Evolutionary conservation across 345 rosid genomes (phyloP), one percentile per base, ranked within the genome.

Genomic region (Lenwebbia sp.): DNA sequence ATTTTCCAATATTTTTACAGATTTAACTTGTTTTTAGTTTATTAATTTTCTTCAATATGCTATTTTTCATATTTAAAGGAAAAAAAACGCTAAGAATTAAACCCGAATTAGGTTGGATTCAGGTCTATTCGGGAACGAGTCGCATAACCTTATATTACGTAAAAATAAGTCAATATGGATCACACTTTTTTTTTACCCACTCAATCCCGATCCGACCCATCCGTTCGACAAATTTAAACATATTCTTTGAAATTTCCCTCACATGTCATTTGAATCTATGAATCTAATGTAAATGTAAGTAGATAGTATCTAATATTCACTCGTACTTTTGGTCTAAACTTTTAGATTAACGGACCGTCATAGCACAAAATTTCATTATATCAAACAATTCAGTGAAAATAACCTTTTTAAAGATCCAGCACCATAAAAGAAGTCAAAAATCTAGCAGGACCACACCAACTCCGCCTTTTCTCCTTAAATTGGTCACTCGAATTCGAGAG

Each of bases 131-230:
- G 11, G 21, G 78, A 19, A 70, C 2, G 25, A 37, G 22, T 33
- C 0, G 0, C 3, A 2, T 7, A 70, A 70, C 19, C 13, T 70
- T 37, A 33, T 70, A 7, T 8, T 65, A 30, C 23, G 17, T 65
- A 65, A 15, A 30, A 30, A 62, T 30, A 30, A 21, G 40, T 30
- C 23, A 65, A 65, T 22, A 65, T 65, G 23, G 41, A 15, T 30
- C 41, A 19, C 33, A 37, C 6, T 3, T 4, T 70, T 70, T 17
- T 60, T 65, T 33, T 10, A 65, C 13, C 44, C 25, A 4, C 13
- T 33, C 4, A 7, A 30, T 62, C 44, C 6, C 10, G 4, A 33
- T 17, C 2, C 0, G 1, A 19, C 1, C 25, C 37, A 8, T 10
- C 11, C 13, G 5, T 70, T 70, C 3, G 13, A 4, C 4, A 70